Evolutionary conservation across 148 eudicot species (phyloP).

Genomic region (Camellia lanceoleosa): DNA sequence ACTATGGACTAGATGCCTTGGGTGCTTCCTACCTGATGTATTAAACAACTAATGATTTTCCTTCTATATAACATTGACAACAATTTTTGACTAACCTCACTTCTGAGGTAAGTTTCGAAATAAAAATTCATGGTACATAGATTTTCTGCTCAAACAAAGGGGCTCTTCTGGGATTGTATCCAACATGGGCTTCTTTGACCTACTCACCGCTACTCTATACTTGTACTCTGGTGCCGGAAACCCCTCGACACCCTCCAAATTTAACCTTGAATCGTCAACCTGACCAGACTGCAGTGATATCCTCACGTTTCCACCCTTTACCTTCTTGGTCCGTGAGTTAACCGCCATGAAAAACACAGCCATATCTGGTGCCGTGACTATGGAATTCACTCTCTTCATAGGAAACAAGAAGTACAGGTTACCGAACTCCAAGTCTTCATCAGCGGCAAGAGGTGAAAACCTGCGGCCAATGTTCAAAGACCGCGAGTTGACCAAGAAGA

Average conservation of each 20-base stretch:
- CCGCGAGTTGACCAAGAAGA: conserved; percentile 29
- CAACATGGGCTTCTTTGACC: conserved; percentile 38
- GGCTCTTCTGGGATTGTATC: conserved; percentile 45
- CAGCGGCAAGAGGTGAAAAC: conserved; percentile 40
- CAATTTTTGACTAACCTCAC: too few species aligned
- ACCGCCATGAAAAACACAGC: conserved; percentile 24
- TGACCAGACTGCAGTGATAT: conserved; percentile 11
- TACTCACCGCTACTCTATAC: conserved; percentile 27
- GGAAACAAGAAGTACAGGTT: conserved; percentile 44
- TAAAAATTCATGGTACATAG: too few species aligned
- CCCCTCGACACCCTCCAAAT: conserved; percentile 2
- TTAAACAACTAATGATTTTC: too few species aligned
- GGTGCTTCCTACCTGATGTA: too few species aligned
- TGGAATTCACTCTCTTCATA: conserved; percentile 37
- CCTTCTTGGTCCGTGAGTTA: conserved; percentile 18
- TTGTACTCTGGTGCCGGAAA: conserved; percentile 20
- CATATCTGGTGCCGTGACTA: conserved; percentile 34
- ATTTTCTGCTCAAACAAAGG: conserved; percentile 16
- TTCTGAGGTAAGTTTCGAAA: too few species aligned
- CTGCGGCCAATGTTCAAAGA: conserved; percentile 29
- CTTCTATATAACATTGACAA: too few species aligned
- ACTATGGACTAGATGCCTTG: too few species aligned
- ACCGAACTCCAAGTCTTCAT: conserved; percentile 41
- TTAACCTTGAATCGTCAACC: neutral
- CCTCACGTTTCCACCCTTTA: conserved; percentile 20